Evolutionary conservation across 371 early-diverging fungal species (phyloP), one percentile per base, ranked within the genome.

Genomic region (Mortierella sp.): DNA sequence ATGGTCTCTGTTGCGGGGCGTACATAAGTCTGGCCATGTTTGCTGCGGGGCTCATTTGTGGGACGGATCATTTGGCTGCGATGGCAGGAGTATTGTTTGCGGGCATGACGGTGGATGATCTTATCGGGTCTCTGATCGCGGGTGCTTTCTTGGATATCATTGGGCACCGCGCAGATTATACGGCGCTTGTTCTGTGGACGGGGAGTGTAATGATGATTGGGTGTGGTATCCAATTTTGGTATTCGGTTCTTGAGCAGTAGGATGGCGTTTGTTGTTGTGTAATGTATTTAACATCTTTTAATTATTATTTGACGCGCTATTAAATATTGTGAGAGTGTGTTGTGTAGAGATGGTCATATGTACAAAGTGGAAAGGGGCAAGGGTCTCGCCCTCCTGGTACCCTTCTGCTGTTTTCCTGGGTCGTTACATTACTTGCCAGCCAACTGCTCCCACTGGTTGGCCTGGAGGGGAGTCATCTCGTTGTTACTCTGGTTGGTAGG

Each of bases 1-100:
- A 90, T 72, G 93, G 93, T 0, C 78, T 92, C 11, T 89, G 90
- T 21, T 88, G 90, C 38, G 92, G 93, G 14, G 91, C 89, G 12
- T 91, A 88, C 56, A 83, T 90, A 16, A 83, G 87, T 27, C 79
- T 90, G 1, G 87, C 88, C 3, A 90, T 91, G 43, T 89, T 87
- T 5, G 88, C 90, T 14, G 86, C 90, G 6, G 89, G 82, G 24
- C 79, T 88, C 4, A 81, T 91, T 35, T 85, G 82, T 49, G 85
- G 90, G 21, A 71, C 87, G 21, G 78, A 87, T 46, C 87, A 88
- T 32, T 78, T 91, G 38, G 89, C 88, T 27, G 75, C 80, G 21
- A 89, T 87, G 0, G 75, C 88, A 12, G 90, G 90, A 11, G 77
- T 89, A 51, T 70, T 88, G 12, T 91, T 89, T 70, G 80, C 84